phyloP scores from a whole-genome alignment of 2,329 filamentous ascomycete species.

The Colletotrichum coccodes region DNA sequence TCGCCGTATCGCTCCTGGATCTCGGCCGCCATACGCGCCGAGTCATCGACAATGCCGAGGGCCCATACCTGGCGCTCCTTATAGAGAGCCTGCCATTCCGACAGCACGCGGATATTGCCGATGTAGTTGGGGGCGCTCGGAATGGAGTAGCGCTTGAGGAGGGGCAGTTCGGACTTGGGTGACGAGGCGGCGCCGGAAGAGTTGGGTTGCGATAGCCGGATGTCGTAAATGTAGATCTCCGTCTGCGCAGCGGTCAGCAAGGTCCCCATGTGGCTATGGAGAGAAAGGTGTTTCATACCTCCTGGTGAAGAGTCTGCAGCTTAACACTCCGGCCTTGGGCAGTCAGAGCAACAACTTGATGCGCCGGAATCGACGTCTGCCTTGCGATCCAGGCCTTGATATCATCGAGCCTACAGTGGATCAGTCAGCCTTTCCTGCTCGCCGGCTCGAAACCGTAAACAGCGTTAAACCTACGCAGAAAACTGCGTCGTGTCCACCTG shows the following conservation, averaged over 20 bases:
- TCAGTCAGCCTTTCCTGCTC: constrained; percentile 13
- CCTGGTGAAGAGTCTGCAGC: constrained; percentile 79
- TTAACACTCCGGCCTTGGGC: constrained; percentile 86
- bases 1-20: constrained; percentile 76
- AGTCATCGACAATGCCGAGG: constrained; percentile 74
- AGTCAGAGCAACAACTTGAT: constrained; percentile 89
- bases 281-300: constrained; percentile 62
- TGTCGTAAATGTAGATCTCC: constrained; percentile 93
- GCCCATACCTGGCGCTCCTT: constrained; percentile 85
- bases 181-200: constrained; percentile 55
- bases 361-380: constrained; percentile 76
- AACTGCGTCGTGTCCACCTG: constrained; percentile 81
- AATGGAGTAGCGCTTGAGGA: constrained; percentile 65
- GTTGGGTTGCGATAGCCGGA: constrained; percentile 73
- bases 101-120: constrained; percentile 79
- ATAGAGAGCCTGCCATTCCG: constrained; percentile 91
- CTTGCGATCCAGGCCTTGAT: constrained; percentile 84
- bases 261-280: background rate
- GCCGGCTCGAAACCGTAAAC: background rate
- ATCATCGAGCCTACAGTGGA: constrained; percentile 75
- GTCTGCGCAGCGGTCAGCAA: constrained; percentile 60
- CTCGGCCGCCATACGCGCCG: constrained; percentile 70
- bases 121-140: constrained; percentile 85
- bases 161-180: constrained; percentile 58
- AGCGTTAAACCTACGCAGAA: constrained; percentile 67